These are phyloP conservation scores for Hypoxylon sp. DNA, from an alignment of 2,329 filamentous ascomycete species.

Conservation along the genomic window DNA sequence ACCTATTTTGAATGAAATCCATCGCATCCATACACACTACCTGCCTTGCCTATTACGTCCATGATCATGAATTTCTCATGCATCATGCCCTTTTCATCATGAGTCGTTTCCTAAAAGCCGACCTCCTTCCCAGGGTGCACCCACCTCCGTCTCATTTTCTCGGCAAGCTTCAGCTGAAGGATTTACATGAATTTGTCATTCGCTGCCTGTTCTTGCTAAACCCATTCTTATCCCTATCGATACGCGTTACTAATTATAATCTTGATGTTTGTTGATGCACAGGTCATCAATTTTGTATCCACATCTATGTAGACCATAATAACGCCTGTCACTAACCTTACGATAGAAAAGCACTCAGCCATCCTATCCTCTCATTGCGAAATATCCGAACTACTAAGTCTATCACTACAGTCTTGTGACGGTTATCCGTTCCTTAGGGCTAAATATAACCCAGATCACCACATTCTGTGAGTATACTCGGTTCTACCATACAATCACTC, in stretches of 20 bases:
- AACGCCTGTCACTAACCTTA: constrained; percentile 28
- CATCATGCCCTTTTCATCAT: constrained; percentile 11
- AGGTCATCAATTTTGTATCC: constrained; percentile 39
- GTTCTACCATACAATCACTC: constrained; percentile 21
- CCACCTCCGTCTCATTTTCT: constrained; percentile 55
- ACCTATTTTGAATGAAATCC: constrained; percentile 4
- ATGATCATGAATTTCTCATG: constrained; percentile 2
- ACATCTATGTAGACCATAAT: constrained; percentile 29
- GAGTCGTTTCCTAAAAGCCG: constrained; percentile 6
- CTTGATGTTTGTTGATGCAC: constrained; percentile 40
- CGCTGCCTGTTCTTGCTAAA: constrained; percentile 46
- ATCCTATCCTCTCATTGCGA: constrained; percentile 15
- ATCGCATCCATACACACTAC: constrained; percentile 6
- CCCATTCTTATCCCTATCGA: constrained; percentile 48
- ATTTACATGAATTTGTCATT: constrained; percentile 54
- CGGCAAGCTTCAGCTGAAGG: constrained; percentile 56
- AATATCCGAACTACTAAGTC: constrained; percentile 5
- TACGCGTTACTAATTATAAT: constrained; percentile 52
- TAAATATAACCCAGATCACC: neutral
- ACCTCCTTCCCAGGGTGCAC: constrained; percentile 12
- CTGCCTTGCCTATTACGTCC: constrained; percentile 6
- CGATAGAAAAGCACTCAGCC: constrained; percentile 36
- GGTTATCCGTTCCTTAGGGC: neutral
- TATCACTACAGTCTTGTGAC: constrained; percentile 1
- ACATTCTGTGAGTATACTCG: constrained; percentile 27